Percentiles rank a stretch among this genome's conserved stretches.
Conservation (phyloP, 305 asterid species). For the Rubia balearica region DNA sequence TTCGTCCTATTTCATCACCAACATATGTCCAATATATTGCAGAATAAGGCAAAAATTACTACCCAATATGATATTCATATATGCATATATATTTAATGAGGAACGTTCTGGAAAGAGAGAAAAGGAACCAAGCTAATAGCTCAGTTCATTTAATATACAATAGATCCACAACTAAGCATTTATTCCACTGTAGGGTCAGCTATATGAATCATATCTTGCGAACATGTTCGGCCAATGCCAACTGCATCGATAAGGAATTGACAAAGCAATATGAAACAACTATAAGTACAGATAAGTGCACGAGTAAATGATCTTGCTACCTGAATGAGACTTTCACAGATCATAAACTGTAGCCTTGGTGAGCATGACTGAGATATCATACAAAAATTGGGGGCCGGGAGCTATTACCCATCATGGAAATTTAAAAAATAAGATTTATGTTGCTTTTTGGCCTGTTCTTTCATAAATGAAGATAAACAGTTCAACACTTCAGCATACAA, state of each 20-base stretch:
- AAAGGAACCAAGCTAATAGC: not conserved
- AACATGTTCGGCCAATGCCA: not conserved
- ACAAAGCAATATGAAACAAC: constrained; percentile 2
- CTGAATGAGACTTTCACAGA: not conserved
- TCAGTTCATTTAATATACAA: not conserved
- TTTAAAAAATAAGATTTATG: not conserved
- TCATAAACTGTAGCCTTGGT: not conserved
- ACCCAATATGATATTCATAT: not conserved
- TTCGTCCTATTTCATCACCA: not conserved
- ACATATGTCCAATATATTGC: not conserved
- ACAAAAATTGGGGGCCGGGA: not conserved
- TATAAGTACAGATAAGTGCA: not conserved
- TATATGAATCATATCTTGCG: not conserved
- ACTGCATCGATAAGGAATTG: no score
- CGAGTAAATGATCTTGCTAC: not conserved
- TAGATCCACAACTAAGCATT: not conserved
- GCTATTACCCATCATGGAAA: not conserved
- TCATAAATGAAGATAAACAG: not conserved
- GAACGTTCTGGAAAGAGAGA: not conserved
- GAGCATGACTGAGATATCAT: not conserved
- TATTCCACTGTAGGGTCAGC: not conserved
- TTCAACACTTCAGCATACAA: no score
- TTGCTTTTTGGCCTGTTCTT: not conserved
- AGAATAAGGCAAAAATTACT: not conserved
- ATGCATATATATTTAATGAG: not conserved